Base-by-base conservation (phyloP, 1,139 yeast genomes). In the Pichia sp. region DNA sequence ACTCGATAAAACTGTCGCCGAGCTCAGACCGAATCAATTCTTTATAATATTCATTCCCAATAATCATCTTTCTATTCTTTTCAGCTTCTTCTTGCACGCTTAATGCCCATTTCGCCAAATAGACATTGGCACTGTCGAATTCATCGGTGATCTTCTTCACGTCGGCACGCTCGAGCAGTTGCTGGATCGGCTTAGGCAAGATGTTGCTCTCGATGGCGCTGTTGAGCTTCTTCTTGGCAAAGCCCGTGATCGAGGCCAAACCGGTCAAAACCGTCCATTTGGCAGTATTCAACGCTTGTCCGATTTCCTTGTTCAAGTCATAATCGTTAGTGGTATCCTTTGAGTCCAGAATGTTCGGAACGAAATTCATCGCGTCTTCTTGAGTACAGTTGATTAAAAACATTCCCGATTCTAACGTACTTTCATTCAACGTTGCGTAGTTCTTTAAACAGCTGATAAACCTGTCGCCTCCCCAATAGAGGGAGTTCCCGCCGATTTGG, bases 101-200 rank as follows among this genome's bases (percentile, higher is more conserved):
- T 59, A 89, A 78, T 0, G 99, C 98, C 99, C 99, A 93, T 69
- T 90, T 90, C 5, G 99, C 98, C 52, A 93, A 72, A 63, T 90
- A 93, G 4, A 90, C 86, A 45, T 91, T 76, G 0, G 97, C 97
- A 42, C 93, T 83, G 60, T 91, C 98, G 63, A 90, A 93, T 54
- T 93, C 99, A 55, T 89, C 90, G 48, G 94, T 89, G 24, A 91
- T 79, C 47, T 75, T 77, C 57, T 75, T 77, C 5, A 91, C 95
- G 58, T 90, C 96, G 0, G 96, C 94, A 54, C 84, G 83, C 50
- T 74, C 76, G 46, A 93, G 70, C 53, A 87, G 66, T 48, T 78
- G 79, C 54, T 79, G 79, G 15, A 90, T 75, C 1, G 81, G 79
- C 7, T 77, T 72, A 1, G 95, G 88, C 7, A 59, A 22, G 3